Evolutionary conservation across 116 monocot species (phyloP), one percentile per base, ranked within the genome.

Genomic region (Thalassia testudinum): DNA sequence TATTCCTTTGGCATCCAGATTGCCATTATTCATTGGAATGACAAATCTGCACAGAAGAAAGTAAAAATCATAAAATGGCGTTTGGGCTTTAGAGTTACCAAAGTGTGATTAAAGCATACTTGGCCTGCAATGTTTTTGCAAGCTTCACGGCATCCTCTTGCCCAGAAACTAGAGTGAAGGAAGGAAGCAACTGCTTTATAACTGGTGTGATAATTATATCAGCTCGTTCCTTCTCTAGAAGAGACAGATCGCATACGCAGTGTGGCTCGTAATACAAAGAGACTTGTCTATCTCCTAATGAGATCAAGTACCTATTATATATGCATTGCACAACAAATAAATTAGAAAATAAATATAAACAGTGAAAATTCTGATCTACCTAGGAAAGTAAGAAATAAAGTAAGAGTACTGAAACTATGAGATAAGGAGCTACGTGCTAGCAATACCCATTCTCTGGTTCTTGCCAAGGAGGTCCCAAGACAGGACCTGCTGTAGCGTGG

Each of bases 401-500:
- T 40, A 40, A 14, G n/a, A n/a, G n/a, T n/a, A n/a, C n/a, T n/a
- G n/a, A n/a, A n/a, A n/a, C n/a, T n/a, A n/a, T n/a, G n/a, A n/a
- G n/a, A 40, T 8, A 40, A 45, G 19, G 18, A 45, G 45, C 45
- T 6, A 45, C 15, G 19, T 45, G 45, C 10, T 7, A 53, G 1
- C 4, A n/a, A 15, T 75, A 87, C 89, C 95, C 95, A 72, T 88
- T 95, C 67, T 95, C 95, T 26, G 95, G 95, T 4, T 71, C 53
- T 69, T 88, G 95, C 95, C 95, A 95, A 56, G 95, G 88, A 68
- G 95, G 95, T 27, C 95, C 95, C 43, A 95, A 61, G 29, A 95
- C 50, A 44, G 95, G 88, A 17, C 95, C 95, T 49, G 84, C 60
- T 42, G 95, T 95, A 24, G 95, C 95, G 49, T 53, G 53, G 40